Evolutionary conservation across 257 asterid species (phyloP).

Genomic region (Solanum pimpinellifolium): DNA sequence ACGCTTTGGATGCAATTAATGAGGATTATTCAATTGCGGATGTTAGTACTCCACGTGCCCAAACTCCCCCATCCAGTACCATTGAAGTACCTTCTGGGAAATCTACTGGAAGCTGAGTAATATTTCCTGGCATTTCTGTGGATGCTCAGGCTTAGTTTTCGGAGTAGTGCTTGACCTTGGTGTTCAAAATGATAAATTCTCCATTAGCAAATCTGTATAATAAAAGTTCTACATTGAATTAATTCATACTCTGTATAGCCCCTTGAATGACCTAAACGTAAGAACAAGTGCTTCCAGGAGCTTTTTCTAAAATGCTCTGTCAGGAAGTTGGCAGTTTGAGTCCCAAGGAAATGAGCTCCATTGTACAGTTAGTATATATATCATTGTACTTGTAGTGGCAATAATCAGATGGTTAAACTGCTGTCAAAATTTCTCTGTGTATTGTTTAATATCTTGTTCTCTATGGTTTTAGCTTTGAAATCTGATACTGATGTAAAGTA

Average conservation of each 20-base stretch:
- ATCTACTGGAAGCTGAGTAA: conserved; percentile 17
- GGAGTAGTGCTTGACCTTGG: background rate
- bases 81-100: conserved; percentile 19
- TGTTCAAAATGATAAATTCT: background rate
- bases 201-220: background rate
- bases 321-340: background rate
- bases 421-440: background rate
- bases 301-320: background rate
- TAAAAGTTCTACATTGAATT: background rate
- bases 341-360: background rate
- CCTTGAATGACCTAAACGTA: background rate
- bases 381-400: background rate
- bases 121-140: background rate
- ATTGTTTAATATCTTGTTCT: background rate
- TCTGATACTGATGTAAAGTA: background rate
- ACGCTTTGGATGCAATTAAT: conserved; percentile 27
- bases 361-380: background rate
- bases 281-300: background rate
- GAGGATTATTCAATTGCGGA: conserved; percentile 23
- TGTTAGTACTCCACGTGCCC: conserved; percentile 29
- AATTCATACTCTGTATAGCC: background rate
- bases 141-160: background rate
- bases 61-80: conserved; percentile 38
- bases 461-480: background rate
- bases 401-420: background rate